phyloP scores from a whole-genome alignment of 495 filamentous ascomycete genomes.

The Talaromyces wortmannii region DNA sequence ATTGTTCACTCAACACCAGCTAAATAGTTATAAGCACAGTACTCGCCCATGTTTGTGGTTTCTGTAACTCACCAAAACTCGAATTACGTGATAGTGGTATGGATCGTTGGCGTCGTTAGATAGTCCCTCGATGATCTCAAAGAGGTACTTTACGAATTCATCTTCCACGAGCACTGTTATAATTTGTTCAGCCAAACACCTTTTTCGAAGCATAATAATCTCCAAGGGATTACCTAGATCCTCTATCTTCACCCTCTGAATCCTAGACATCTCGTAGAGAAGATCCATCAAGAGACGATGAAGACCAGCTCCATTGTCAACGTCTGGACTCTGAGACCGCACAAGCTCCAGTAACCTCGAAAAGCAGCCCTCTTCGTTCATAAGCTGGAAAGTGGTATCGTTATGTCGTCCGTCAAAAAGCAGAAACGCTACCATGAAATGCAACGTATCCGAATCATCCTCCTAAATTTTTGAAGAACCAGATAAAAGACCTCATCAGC shows the following conservation, averaged over 20 bases:
- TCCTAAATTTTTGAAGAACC: slow-evolving; percentile 39
- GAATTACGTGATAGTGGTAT: slow-evolving; percentile 92
- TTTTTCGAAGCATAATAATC: background rate
- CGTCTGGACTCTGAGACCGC: slow-evolving; percentile 50
- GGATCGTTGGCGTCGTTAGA: slow-evolving; percentile 90
- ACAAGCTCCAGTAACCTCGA: slow-evolving; percentile 78
- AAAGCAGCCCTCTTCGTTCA: slow-evolving; percentile 84
- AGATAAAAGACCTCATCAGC: background rate
- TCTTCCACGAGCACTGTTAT: slow-evolving; percentile 64
- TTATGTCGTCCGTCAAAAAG: slow-evolving; percentile 81
- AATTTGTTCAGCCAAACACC: background rate
- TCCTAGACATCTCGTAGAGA: slow-evolving; percentile 94
- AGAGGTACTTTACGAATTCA: slow-evolving; percentile 74
- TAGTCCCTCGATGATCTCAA: slow-evolving; percentile 80
- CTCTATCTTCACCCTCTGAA: slow-evolving; percentile 71
- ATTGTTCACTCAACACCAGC: slow-evolving; percentile 97
- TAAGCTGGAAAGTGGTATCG: slow-evolving; percentile 72
- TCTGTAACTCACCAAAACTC: slow-evolving; percentile 65
- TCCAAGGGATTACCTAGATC: slow-evolving; percentile 54
- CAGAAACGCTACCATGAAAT: slow-evolving; percentile 80
- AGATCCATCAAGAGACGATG: slow-evolving; percentile 81
- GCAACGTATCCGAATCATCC: slow-evolving; percentile 71
- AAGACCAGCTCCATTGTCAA: slow-evolving; percentile 59
- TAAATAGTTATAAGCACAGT: slow-evolving; percentile 25
- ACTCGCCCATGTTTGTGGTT: background rate